Evolutionary conservation across 768 basidiomycete species (phyloP), one percentile per base, ranked within the genome.

Genomic region (Naganishia onofrii): DNA sequence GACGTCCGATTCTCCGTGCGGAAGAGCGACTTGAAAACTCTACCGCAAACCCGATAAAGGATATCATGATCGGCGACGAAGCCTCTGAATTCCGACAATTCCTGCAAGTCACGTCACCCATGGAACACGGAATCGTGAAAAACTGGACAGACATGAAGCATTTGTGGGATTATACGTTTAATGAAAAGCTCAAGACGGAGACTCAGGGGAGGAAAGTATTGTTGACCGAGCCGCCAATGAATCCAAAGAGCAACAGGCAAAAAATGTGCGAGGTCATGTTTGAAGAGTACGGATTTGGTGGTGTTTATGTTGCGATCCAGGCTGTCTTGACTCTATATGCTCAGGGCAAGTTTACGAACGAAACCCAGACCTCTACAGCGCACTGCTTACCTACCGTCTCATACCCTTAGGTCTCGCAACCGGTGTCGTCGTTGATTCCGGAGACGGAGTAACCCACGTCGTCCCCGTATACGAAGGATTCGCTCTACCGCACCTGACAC

Each of bases 141-240:
- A 97, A 98, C 82, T 99, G 96, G 96, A 92, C 93, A 79, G 96
- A 99, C 82, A 99, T 98, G 96, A 89, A 89, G 78, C 87, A 92
- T 76, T 85, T 98, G 21, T 99, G 96, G 96, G 88, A 99, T 81
- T 98, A 97, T 82, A 99, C 96, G 0, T 99, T 99, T 80, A 84
- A 91, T 75, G 93, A 96, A 84, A 98, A 98, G 83, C 87, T 99
- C 74, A 86, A 88, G 77, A 85, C 97, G 72, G 89, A 97, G 77
- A 89, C 94, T 52, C 84, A 84, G 29, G 96, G 92, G 0, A 85
- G 87, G 71, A 99, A 97, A 83, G 86, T 99, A 46, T 82, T 99
- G 71, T 85, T 99, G 76, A 99, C 96, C 0, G 96, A 99, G 81
- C 96, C 96, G 19, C 96, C 96, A 32, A 98, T 98, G 96, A 98